These are phyloP conservation scores for Alternaria brassicicola DNA, from an alignment of 2,329 filamentous ascomycete genomes.

Conservation along the genomic window DNA sequence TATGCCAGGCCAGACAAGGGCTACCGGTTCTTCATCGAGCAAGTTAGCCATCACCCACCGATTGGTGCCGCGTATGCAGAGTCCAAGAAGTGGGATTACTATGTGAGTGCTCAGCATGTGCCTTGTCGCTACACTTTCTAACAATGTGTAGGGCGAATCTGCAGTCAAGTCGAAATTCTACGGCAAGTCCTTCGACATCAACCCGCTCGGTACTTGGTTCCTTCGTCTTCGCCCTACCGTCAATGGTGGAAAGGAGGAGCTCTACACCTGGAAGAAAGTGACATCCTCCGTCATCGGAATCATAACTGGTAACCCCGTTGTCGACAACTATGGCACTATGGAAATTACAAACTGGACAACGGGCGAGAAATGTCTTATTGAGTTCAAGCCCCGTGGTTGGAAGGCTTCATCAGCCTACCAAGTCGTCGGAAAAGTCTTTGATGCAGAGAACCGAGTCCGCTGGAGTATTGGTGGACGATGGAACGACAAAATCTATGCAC, in stretches of 20 bases:
- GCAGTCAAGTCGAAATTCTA: conserved; percentile 97
- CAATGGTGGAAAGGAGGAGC: conserved; percentile 71
- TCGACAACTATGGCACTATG: conserved; percentile 98
- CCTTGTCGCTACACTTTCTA: conserved; percentile 12
- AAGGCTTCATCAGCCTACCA: conserved; percentile 91
- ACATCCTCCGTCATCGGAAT: conserved; percentile 98
- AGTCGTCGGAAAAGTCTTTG: conserved; percentile 83
- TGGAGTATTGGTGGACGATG: conserved; percentile 93
- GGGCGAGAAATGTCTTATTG: conserved; percentile 83
- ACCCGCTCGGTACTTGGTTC: conserved; percentile 97
- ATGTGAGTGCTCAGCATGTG: conserved; percentile 51
- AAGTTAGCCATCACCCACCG: conserved; percentile 96
- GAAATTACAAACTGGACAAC: conserved; percentile 98
- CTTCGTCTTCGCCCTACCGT: conserved; percentile 77
- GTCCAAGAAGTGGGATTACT: conserved; percentile 94
- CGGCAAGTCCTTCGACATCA: conserved; percentile 96
- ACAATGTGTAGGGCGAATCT: conserved; percentile 74
- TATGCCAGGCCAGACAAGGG: conserved; percentile 95
- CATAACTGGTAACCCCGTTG: conserved; percentile 91
- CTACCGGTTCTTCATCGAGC: conserved; percentile 97
- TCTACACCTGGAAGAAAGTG: conserved; percentile 99
- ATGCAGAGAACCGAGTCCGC: conserved; percentile 76
- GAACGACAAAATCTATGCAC: conserved; percentile 97
- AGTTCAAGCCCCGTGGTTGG: conserved; percentile 97
- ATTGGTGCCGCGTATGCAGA: conserved; percentile 93